Evolutionary conservation across 352 stramenopile genomes (phyloP), one percentile per base, ranked within the genome.

Genomic region (Aphanomyces stellatus): DNA sequence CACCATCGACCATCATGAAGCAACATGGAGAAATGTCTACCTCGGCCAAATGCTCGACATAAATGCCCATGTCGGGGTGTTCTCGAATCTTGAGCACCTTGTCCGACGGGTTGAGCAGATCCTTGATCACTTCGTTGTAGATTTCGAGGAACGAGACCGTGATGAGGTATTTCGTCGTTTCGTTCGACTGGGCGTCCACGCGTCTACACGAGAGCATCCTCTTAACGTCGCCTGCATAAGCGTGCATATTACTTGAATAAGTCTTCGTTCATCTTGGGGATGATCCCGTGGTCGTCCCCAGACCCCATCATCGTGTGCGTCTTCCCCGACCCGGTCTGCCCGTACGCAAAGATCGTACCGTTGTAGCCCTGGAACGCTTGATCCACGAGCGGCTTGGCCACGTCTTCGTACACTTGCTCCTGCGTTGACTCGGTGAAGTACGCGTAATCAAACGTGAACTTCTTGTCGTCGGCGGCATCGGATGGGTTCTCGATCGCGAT

Each of bases 81-180:
- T 98, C 88, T 6, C 89, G 87, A 53, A 97, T 96, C 71, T 96
- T 91, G 60, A 97, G 84, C 61, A 94, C 46, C 60, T 96, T 94
- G 66, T 95, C 88, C 2, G 85, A 91, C 5, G 90, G 88, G 64
- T 97, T 96, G 17, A 98, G 81, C 53, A 99, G 78, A 75, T 99
- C 97, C 11, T 88, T 77, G 13, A 99, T 92, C 48, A 98, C 91
- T 79, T 99, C 97, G 71, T 99, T 99, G 80, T 99, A 99, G 70
- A 99, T 99, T 78, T 99, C 97, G 37, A 99, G 80, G 71, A 98
- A 99, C 22, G 92, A 98, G 15, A 97, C 95, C 37, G 96, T 85
- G 34, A 99, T 74, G 15, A 99, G 74, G 74, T 98, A 99, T 55
- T 98, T 86, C 13, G 94, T 78, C 31, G 41, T 59, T 19, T 33